Evolutionary conservation across 2,329 filamentous ascomycete species (phyloP), one percentile per base, ranked within the genome.

Genomic region (Trichoderma sp.): DNA sequence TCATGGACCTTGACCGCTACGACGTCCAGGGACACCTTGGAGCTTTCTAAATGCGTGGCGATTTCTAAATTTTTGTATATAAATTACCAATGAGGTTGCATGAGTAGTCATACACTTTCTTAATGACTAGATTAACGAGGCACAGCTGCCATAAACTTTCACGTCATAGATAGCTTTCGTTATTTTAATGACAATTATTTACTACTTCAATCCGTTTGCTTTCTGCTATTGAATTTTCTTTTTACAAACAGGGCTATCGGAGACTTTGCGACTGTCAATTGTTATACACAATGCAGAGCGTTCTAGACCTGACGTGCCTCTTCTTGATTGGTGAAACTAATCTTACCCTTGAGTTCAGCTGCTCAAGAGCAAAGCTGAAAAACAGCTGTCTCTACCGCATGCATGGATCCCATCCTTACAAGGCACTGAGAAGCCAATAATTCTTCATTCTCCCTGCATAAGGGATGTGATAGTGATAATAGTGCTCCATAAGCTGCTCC

Each of bases 1-100:
- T 93, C n/a, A 90, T 91, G 87, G 89, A 91, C 76, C 77, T 90
- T 62, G 91, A 93, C 77, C 86, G 91, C 8, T 93, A 88, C 76
- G 91, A 92, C 72, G 68, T 70, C 16, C 67, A 59, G 47, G 67
- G 67, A 35, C 60, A 58, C 35, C 31, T 33, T 35, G 47, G 68
- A 7, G 63, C 63, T 47, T 70, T 64, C 43, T 70, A 68, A 62
- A 21, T 35, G 13, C 53, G 3, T 58, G 19, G 35, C 14, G 16
- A 40, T 29, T 49, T 64, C 61, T 47, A 14, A 14, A 60, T 31
- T 40, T 35, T 27, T 66, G 53, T 66, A 66, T 35, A 66, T 58
- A 66, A 24, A 33, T 11, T 37, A n/a, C 56, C 55, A 21, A 35
- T 24, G 19, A 13, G 55, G 55, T 21, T 58, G 56, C 56, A 16